These are phyloP conservation scores for Inonotus obliquus DNA, from an alignment of 1,284 basidiomycete species.

Conservation along the genomic window DNA sequence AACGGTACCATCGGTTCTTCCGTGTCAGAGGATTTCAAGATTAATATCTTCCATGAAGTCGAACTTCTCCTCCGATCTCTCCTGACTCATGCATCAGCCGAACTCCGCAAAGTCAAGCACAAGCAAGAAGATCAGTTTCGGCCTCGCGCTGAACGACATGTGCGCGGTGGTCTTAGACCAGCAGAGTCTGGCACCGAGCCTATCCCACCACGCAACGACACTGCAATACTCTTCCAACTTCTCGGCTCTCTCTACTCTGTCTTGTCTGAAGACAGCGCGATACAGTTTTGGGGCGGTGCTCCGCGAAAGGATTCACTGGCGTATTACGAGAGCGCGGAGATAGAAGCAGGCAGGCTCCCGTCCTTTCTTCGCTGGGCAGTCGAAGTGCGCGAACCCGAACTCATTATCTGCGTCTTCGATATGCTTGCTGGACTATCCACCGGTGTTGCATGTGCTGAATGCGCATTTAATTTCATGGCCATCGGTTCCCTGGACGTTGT, in stretches of 20 bases:
- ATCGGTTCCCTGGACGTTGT: conserved; percentile 60
- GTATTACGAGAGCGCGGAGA: conserved; percentile 54
- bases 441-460: conserved; percentile 79
- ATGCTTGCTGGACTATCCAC: conserved; percentile 85
- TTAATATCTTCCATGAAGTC: conserved; percentile 59
- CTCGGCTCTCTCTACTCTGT: conserved; percentile 77
- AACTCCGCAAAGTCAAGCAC: conserved; percentile 89
- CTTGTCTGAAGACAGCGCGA: conserved; percentile 69
- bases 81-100: conserved; percentile 77
- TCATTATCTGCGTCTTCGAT: conserved; percentile 79
- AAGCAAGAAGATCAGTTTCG: conserved; percentile 81
- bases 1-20: conserved; percentile 46
- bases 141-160: conserved; percentile 53
- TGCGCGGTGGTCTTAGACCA: conserved; percentile 40
- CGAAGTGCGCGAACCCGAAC: conserved; percentile 65
- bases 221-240: conserved; percentile 80
- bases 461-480: conserved; percentile 82
- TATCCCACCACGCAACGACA: conserved; percentile 66
- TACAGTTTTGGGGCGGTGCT: conserved; percentile 82
- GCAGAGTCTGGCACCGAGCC: conserved; percentile 34
- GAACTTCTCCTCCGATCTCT: conserved; percentile 71
- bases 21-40: conserved; percentile 53
- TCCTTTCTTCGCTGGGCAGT: conserved; percentile 86
- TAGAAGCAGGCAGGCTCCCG: conserved; percentile 60
- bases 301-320: conserved; percentile 38